A percentile compares a stretch with the other conserved stretches of the same genome.
phyloP scores from a whole-genome alignment of 495 filamentous ascomycete species.

The Glutinoglossum americanum region DNA sequence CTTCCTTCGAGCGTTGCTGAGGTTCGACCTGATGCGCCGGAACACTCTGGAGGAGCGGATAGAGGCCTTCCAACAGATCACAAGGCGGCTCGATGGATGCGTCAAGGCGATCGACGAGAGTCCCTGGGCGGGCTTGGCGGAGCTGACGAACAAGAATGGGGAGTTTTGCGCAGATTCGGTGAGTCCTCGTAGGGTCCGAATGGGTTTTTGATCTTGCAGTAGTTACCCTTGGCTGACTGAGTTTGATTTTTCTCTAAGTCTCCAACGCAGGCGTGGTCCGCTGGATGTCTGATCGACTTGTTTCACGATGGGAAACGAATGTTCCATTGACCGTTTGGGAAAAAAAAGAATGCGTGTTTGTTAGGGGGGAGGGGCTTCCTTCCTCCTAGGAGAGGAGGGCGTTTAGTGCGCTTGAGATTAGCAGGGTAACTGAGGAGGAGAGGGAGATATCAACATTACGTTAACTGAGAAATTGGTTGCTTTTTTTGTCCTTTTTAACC shows the following conservation, averaged over 20 bases:
- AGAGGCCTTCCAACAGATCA: constrained; percentile 88
- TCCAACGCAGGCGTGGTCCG: constrained; percentile 90
- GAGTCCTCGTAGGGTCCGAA: no score
- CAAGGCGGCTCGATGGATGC: constrained; percentile 57
- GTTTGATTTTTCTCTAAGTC: no score
- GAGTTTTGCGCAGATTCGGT: constrained; percentile 72
- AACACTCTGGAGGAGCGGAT: constrained; percentile 41
- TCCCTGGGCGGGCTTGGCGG: constrained; percentile 80
- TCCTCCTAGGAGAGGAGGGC: no score
- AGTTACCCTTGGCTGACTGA: no score
- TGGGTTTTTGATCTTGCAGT: no score
- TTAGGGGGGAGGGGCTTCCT: no score
- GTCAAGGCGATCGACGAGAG: constrained; percentile 54
- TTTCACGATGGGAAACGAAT: constrained; percentile 65
- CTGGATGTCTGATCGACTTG: constrained; percentile 79
- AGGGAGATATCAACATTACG: no score
- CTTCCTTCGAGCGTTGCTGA: constrained; percentile 74
- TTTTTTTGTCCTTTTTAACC: no score
- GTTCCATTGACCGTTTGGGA: no score
- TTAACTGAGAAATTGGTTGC: no score
- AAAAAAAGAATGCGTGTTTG: constrained; percentile 1
- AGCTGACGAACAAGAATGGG: constrained; percentile 80
- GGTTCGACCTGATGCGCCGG: constrained; percentile 66
- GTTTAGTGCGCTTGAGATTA: no score
- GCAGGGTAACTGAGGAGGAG: no score